Conservation (phyloP, 805 yeast genomes). For the Kazachstania martiniae region DNA sequence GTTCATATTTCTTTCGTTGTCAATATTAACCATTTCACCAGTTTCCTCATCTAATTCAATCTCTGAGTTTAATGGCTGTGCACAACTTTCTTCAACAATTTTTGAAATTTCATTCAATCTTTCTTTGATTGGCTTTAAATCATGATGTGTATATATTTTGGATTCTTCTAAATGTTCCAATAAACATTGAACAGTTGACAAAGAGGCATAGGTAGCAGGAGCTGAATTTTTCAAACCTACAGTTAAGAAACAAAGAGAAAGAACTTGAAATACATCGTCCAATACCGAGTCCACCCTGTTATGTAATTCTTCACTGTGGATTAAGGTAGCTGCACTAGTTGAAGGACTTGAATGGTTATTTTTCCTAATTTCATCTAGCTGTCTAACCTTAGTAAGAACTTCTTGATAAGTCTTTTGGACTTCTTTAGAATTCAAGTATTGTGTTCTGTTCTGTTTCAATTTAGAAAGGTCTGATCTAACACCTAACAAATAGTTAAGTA, state of each 20-base stretch:
- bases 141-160: conserved; percentile 74
- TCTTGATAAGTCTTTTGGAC: conserved; percentile 49
- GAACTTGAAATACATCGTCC: conserved; percentile 83
- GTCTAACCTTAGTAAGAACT: conserved; percentile 44
- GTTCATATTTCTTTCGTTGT: conserved; percentile 29
- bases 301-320: conserved; percentile 21
- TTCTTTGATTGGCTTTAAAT: conserved; percentile 63
- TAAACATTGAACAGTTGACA: conserved; percentile 76
- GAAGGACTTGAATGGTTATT: conserved; percentile 20
- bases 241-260: conserved; percentile 79
- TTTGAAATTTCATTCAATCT: conserved; percentile 60
- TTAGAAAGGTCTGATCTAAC: conserved; percentile 35
- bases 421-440: conserved; percentile 57
- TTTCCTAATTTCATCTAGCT: conserved; percentile 42
- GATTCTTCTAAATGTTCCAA: conserved; percentile 75
- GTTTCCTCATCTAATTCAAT: conserved; percentile 10
- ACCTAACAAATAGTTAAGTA: conserved; percentile 32
- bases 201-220: conserved; percentile 87
- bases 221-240: conserved; percentile 86
- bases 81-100: conserved; percentile 40
- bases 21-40: conserved; percentile 10
- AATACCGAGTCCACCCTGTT: conserved; percentile 58
- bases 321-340: conserved; percentile 16
- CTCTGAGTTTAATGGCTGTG: conserved; percentile 6
- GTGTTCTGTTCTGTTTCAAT: conserved; percentile 53